Evolutionary conservation across 208 protist genomes (phyloP), one percentile per base, ranked within the genome.

Genomic region (Chromosphaera perkinsii): DNA sequence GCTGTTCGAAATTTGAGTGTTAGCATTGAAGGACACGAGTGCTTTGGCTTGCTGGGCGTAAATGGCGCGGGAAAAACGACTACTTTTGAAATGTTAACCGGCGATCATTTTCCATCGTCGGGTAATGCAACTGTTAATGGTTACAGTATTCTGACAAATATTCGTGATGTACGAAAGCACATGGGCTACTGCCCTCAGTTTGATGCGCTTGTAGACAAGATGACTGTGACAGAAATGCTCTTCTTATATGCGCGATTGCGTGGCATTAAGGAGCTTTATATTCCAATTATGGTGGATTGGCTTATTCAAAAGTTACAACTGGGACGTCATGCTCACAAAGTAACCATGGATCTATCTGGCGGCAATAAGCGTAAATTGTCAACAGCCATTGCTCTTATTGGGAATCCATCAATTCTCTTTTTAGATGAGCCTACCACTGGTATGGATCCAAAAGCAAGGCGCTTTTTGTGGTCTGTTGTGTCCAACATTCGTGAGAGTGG

Each of bases 331-430:
- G n/a, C n/a, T n/a, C n/a, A n/a, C n/a, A n/a, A n/a, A n/a, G n/a
- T n/a, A n/a, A n/a, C n/a, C n/a, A n/a, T n/a, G n/a, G n/a, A n/a
- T 10, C 78, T 78, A 54, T 74, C 64, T 42, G 79, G 79, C 35
- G 79, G 79, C 7, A 84, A 84, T 60, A 80, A 81, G 51, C 66
- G 79, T 47, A 84, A 84, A 66, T 51, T 81, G 12, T 62, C 36
- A 3, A 52, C 68, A 1, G 79, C 76, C 29, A 71, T 81, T 1
- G 76, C 76, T 35, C 65, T 79, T 2, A 20, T 84, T 10, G 79
- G 79, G 39, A 24, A 43, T 17, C 73, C 76, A 3, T 5, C 42
- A 5, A 49, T 81, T 58, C 31, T 79, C 22, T 65, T 66, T 22
- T 55, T 36, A 3, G 70, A 69, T 56, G 60, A 70, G 48, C 54